Evolutionary conservation across 2,329 filamentous ascomycete species (phyloP).

Genomic region (Fusarium guadeloupense): DNA sequence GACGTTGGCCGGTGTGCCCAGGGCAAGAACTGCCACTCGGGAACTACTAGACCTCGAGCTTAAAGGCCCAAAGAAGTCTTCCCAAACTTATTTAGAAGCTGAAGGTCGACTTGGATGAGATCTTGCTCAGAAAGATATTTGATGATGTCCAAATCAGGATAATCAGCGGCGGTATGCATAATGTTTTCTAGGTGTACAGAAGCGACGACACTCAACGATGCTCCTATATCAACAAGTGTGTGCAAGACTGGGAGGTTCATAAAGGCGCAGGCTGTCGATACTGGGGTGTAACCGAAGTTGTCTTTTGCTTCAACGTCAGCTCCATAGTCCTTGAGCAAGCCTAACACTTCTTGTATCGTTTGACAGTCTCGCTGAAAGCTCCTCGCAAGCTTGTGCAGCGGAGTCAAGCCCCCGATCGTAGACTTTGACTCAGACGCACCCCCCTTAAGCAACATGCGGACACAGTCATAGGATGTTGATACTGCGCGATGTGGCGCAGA

Average conservation of each 20-base stretch:
- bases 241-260: fast-evolving
- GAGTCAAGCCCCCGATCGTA: fast-evolving
- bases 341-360: fast-evolving
- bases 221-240: not conserved
- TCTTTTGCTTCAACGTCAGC: not conserved
- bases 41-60: fast-evolving
- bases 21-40: fast-evolving
- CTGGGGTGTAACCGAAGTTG: fast-evolving
- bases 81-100: fast-evolving
- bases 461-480: fast-evolving
- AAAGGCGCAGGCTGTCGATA: fast-evolving
- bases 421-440: not conserved
- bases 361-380: fast-evolving
- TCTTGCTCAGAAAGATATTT: not conserved
- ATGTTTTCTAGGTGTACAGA: fast-evolving
- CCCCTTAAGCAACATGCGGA: constrained; percentile 14
- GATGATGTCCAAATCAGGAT: not conserved
- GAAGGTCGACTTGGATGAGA: not conserved
- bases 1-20: fast-evolving
- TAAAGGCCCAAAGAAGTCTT: fast-evolving
- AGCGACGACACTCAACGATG: not conserved
- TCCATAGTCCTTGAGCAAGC: not conserved
- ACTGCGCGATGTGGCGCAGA: constrained; percentile 1
- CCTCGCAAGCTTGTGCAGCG: not conserved
- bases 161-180: fast-evolving